Base-by-base conservation (phyloP, 1,139 yeast species). In the Tardiomyces depauwii region DNA sequence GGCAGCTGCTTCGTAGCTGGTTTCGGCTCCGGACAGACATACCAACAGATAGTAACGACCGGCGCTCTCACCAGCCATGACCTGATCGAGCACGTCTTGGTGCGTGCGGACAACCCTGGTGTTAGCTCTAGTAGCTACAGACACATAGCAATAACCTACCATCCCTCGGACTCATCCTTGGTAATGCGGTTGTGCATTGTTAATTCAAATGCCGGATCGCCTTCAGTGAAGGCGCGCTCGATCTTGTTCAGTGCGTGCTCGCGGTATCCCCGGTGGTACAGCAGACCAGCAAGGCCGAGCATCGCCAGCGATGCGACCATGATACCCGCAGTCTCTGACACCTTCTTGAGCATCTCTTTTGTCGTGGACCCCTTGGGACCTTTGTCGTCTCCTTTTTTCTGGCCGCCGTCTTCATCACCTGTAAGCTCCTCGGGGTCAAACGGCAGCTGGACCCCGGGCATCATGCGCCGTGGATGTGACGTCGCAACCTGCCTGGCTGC, bases 271-370 rank as follows among this genome's bases (percentile, higher is more conserved):
- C 71, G 68, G 60, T 85, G 95, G 60, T 85, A 85, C 14, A 76
- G 59, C 23, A 77, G 63, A 1, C 95, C 95, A 1, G 93, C 84
- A 4, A 80, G 64, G 0, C 85, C 93, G 19, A 85, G 69, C 43
- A 85, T 77, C 2, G 78, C 73, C 23, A 85, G 65, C 2, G 93
- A 81, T n/a, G 87, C 78, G 46, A 84, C 69, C 27, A 91, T 84
- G 43, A 85, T 79, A 1, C 86, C 80, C 1, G 82, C 80, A 0
- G 94, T 78, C 57, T 85, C 94, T 2, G 77, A 56, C 49, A 83
- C 76, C 57, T 81, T 83, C 56, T 72, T 57, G 2, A 69, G 41
- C 27, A 77, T 67, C 4, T 49, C 55, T 19, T 49, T 44, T 25
- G 30, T 28, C 36, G 10, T 39, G n/a, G 25, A 18, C 27, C 36